A percentile compares a stretch with the other conserved stretches of the same genome.
phyloP scores from a whole-genome alignment of 1,139 yeast species.

The Wickerhamomyces sp. region DNA sequence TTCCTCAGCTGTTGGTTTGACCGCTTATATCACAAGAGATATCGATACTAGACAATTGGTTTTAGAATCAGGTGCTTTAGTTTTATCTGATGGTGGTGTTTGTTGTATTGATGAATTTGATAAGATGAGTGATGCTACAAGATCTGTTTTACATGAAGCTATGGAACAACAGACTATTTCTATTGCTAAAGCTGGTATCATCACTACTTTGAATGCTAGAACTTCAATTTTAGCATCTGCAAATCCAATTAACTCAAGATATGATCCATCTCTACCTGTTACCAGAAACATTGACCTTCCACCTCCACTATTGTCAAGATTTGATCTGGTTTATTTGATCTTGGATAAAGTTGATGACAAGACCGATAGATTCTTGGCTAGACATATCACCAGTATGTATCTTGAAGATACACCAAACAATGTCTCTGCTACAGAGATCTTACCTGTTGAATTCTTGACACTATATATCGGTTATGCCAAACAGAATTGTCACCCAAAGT shows the following conservation, averaged over 20 bases:
- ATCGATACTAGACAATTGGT: slow-evolving; percentile 90
- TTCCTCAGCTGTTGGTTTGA: slow-evolving; percentile 97
- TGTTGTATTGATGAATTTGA: slow-evolving; percentile 99
- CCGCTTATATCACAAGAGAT: slow-evolving; percentile 95
- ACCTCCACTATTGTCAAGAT: slow-evolving; percentile 90
- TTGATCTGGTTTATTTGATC: slow-evolving; percentile 87
- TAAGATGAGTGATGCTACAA: slow-evolving; percentile 90
- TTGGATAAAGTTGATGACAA: slow-evolving; percentile 88
- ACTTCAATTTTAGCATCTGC: slow-evolving; percentile 96
- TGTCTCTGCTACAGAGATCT: slow-evolving; percentile 58
- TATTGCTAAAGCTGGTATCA: slow-evolving; percentile 96
- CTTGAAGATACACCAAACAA: slow-evolving; percentile 80
- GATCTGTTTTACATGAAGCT: slow-evolving; percentile 95
- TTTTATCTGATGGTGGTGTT: slow-evolving; percentile 95
- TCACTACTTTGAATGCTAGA: slow-evolving; percentile 93
- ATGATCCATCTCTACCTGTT: slow-evolving; percentile 89
- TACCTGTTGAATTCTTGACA: slow-evolving; percentile 85
- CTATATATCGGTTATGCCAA: slow-evolving; percentile 89
- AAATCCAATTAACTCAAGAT: slow-evolving; percentile 94
- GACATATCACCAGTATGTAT: slow-evolving; percentile 88
- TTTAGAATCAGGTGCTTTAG: slow-evolving; percentile 93
- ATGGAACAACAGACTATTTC: slow-evolving; percentile 99
- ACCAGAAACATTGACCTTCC: slow-evolving; percentile 94
- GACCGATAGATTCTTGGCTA: slow-evolving; percentile 80
- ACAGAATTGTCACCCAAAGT: slow-evolving; percentile 70